Percentiles rank a stretch among this genome's conserved stretches.
These are phyloP conservation scores for Mortierella alpina DNA, from an alignment of 192 early-diverging fungal genomes.

Conservation along the genomic window DNA sequence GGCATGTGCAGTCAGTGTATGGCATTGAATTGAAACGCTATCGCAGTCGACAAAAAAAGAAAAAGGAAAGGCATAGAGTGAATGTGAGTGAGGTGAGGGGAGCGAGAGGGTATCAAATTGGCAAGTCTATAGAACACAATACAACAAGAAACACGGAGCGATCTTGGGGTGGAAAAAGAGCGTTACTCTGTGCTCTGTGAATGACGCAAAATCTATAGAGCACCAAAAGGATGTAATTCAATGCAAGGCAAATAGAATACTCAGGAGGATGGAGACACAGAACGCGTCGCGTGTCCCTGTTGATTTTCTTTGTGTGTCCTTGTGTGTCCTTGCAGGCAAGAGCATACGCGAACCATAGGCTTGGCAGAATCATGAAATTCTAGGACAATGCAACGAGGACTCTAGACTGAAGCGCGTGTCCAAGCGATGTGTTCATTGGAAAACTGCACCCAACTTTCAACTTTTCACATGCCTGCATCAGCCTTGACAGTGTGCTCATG, in stretches of 20 bases:
- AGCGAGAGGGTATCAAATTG: no score
- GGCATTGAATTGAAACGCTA: slow-evolving; percentile 22
- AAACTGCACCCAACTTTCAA: no score
- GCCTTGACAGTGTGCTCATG: no score
- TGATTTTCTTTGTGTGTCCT: neutral
- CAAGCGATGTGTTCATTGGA: no score
- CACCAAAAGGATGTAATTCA: neutral
- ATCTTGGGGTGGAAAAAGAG: neutral
- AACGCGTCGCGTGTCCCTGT: slow-evolving; percentile 15
- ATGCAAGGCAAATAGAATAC: neutral
- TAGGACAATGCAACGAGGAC: no score
- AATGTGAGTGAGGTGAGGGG: no score
- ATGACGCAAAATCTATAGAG: neutral
- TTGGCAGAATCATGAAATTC: no score
- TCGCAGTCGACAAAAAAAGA: neutral
- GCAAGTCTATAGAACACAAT: no score
- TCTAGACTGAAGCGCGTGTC: no score
- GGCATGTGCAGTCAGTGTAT: neutral
- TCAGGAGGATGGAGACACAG: slow-evolving; percentile 5
- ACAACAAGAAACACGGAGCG: no score
- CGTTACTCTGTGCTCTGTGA: neutral
- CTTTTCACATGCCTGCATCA: no score
- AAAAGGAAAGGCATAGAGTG: neutral
- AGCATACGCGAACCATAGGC: no score
- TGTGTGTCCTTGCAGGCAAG: neutral